Base-by-base conservation (phyloP, 306 rosid genomes). In the Vicia sativa region DNA sequence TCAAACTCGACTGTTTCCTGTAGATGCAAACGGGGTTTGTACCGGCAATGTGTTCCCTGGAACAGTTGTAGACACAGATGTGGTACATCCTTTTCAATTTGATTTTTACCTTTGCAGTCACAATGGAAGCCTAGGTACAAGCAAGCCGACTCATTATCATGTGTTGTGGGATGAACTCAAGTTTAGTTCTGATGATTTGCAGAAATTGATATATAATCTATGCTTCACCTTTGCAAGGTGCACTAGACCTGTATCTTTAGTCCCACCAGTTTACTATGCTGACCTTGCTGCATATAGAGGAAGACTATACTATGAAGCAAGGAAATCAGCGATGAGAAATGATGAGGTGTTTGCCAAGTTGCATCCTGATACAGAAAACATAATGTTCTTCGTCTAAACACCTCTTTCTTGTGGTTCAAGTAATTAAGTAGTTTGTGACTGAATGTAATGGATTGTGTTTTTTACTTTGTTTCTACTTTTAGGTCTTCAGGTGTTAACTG, bases 221-320 rank as follows among this genome's bases (percentile, higher is more conserved):
- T 90, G 96, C 67, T 90, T 84, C 48, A 90, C 91, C 39, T 84
- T 78, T 80, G 96, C 95, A 41, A 81, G 95, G 66, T 90, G 96
- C 78, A 87, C 96, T 3, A 82, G 80, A 75, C 91, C 96, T 6
- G 91, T 90, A 4, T 90, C 96, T 6, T 60, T 90, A 68, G 95
- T 87, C 26, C 85, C 96, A 9, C 95, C 96, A 0, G 95, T 90
- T 53, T 90, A 87, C 84, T 90, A 90, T 41, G 96, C 96, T 1
- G 96, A 90, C 65, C 95, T 87, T 19, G 84, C 67, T 59, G 96
- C 96, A 1, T 87, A 87, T 11, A 75, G 96, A 62, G 95, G 96
- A 54, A 65, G 96, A 12, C 14, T 84, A 8, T 90, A 87, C 77
- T 44, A 82, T 10, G 93, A 90, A 64, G 84, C 87, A 12, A 26